Evolutionary conservation across 1,139 yeast genomes (phyloP), one percentile per base, ranked within the genome.

Genomic region (Wickerhamiella infanticola): DNA sequence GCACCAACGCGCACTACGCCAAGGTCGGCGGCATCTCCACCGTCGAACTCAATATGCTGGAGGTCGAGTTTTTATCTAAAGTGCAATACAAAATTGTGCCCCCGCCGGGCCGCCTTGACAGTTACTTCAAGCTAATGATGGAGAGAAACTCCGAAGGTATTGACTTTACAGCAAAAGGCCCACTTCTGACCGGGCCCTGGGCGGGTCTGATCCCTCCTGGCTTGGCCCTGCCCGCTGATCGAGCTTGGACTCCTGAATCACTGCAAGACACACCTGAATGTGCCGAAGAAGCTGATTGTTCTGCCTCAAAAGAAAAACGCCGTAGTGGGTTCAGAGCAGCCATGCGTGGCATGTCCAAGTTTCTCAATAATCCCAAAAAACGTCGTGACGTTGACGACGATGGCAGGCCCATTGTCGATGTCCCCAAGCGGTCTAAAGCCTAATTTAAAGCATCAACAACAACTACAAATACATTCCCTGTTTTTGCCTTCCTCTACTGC

Each of bases 11-110:
- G 37, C 96, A 88, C 62, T 90, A 90, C 60, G 95, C 97, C 8
- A 82, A 83, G 60, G 97, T 90, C 23, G 98, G 98, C 1, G 98
- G 98, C 52, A 81, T 90, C 5, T 85, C 90, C 37, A 68, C 81
- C 40, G 73, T 80, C 49, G 98, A 90, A 61, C 68, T 90, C 53
- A 90, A 90, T 61, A 72, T 90, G 49, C 68, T 90, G 42, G 98
- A 90, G 60, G 77, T 82, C 47, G 97, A 90, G 63, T 86, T 90
- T 57, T 70, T 90, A 46, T 75, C 75, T 43, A 68, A 90, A 52
- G 90, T 90, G 9, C 79, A 79, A 51, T 90, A 93, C 76, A 69
- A 81, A 48, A 76, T 80, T 9, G 70, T 80, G 5, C 86, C 86
- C 0, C 68, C 56, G 9, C 58, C 48, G 3, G 58, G 59, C 42